Evolutionary conservation across 352 stramenopile species (phyloP).

Genomic region (Globisporangium spiculum): DNA sequence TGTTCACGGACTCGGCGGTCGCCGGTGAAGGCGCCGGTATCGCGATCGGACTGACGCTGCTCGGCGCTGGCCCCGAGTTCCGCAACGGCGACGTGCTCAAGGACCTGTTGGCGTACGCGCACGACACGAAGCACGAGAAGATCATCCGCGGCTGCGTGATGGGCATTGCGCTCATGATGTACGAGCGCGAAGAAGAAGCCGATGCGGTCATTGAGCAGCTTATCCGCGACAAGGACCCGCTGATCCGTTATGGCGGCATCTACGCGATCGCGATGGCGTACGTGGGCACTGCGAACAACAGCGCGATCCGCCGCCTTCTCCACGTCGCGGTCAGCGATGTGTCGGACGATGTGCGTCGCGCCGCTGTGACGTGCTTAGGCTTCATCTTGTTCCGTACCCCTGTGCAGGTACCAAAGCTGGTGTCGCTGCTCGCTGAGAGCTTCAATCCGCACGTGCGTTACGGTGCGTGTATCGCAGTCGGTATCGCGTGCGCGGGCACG

Average conservation of each 20-base stretch:
- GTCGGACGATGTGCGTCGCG: slow-evolving; percentile 97
- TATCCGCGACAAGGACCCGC: slow-evolving; percentile 94
- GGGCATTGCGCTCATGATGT: slow-evolving; percentile 98
- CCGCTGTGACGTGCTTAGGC: slow-evolving; percentile 95
- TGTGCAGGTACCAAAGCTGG: slow-evolving; percentile 90
- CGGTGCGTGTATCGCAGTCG: slow-evolving; percentile 97
- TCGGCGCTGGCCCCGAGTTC: slow-evolving; percentile 91
- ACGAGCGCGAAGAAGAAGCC: slow-evolving; percentile 95
- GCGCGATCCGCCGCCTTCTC: slow-evolving; percentile 94
- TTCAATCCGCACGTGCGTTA: slow-evolving; percentile 99
- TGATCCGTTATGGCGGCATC: slow-evolving; percentile 98
- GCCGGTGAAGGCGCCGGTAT: slow-evolving; percentile 96
- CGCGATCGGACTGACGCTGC: slow-evolving; percentile 96
- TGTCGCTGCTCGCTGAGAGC: slow-evolving; percentile 96
- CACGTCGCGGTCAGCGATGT: slow-evolving; percentile 99
- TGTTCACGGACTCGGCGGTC: slow-evolving; percentile 98
- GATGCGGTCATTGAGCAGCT: slow-evolving; percentile 98
- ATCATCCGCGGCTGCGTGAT: slow-evolving; percentile 98
- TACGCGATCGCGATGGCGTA: slow-evolving; percentile 98
- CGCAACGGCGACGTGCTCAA: slow-evolving; percentile 83
- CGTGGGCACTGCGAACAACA: slow-evolving; percentile 97
- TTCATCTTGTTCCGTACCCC: slow-evolving; percentile 98
- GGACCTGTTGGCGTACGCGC: slow-evolving; percentile 96
- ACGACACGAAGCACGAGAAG: slow-evolving; percentile 99
- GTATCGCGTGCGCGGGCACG: slow-evolving; percentile 96